phyloP scores from a whole-genome alignment of 768 basidiomycete species.

The Clitopilus passeckerianus region DNA sequence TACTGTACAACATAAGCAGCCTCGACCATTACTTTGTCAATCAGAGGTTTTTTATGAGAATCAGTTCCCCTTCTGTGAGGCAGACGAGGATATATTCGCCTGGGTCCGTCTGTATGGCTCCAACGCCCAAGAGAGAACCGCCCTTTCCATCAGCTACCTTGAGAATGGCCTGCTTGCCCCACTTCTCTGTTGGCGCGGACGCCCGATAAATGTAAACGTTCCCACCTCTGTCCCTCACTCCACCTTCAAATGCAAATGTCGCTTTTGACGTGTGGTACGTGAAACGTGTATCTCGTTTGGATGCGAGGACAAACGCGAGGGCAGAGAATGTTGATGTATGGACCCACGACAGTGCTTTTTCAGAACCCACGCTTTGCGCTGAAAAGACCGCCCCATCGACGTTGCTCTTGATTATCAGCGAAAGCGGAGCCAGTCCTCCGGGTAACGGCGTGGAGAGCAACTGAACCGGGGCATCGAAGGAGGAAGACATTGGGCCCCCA shows the following conservation, averaged over 20 bases:
- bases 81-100: slow-evolving; percentile 49
- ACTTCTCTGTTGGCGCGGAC: slow-evolving; percentile 41
- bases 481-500: slow-evolving; percentile 30
- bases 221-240: slow-evolving; percentile 58
- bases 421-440: slow-evolving; percentile 26
- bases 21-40: not conserved
- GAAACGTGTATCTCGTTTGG: slow-evolving; percentile 87
- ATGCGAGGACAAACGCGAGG: slow-evolving; percentile 89
- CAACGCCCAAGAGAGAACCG: slow-evolving; percentile 78
- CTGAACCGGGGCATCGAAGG: slow-evolving; percentile 32
- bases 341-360: slow-evolving; percentile 43
- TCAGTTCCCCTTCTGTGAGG: slow-evolving; percentile 72
- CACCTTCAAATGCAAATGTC: slow-evolving; percentile 84
- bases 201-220: slow-evolving; percentile 86
- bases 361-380: slow-evolving; percentile 19
- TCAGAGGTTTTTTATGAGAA: slow-evolving; percentile 42
- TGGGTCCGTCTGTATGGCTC: slow-evolving; percentile 31
- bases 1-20: not conserved
- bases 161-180: slow-evolving; percentile 81
- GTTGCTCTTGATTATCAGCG: slow-evolving; percentile 61
- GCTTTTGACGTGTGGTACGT: slow-evolving; percentile 64
- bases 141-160: slow-evolving; percentile 62
- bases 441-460: slow-evolving; percentile 74
- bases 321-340: slow-evolving; percentile 87
- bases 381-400: slow-evolving; percentile 69